A percentile compares a stretch with the other conserved stretches of the same genome.
Evolutionary conservation across 2,329 filamentous ascomycete genomes (phyloP).

Genomic region (Trichoderma cornu-damae): DNA sequence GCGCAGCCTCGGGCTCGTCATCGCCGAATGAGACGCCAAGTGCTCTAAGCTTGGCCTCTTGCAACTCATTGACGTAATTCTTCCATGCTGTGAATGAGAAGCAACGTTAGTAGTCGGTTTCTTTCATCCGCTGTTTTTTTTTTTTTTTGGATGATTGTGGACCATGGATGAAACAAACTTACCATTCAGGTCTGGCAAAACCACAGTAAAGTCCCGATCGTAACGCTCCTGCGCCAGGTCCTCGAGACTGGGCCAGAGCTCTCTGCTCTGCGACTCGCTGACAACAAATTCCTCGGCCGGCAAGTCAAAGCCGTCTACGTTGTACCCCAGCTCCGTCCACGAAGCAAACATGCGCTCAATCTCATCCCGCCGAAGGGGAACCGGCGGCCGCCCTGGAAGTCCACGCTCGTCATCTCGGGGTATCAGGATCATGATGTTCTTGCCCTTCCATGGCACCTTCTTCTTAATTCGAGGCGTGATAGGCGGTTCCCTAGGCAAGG

Average conservation of each 20-base stretch:
- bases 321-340: constrained; percentile 67
- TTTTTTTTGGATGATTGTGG: too few relatives aligned
- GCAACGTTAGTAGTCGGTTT: constrained; percentile 19
- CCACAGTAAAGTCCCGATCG: constrained; percentile 53
- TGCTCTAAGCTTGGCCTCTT: constrained; percentile 87
- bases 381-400: constrained; percentile 47
- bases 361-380: constrained; percentile 51
- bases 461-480: constrained; percentile 59
- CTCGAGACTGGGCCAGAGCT: constrained; percentile 59
- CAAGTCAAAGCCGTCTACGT: constrained; percentile 63
- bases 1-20: constrained; percentile 59
- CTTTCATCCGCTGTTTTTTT: neutral
- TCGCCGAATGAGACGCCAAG: constrained; percentile 79
- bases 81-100: constrained; percentile 50
- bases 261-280: constrained; percentile 57
- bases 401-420: constrained; percentile 64
- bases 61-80: constrained; percentile 72
- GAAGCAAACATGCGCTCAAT: constrained; percentile 57
- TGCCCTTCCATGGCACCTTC: constrained; percentile 69
- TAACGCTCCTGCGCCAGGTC: constrained; percentile 55
- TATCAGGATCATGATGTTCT: constrained; percentile 65
- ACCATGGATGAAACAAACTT: constrained; percentile 24
- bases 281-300: constrained; percentile 42
- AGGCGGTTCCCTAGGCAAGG: constrained; percentile 36
- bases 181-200: constrained; percentile 64